These are phyloP conservation scores for Trifolium repens DNA, from an alignment of 306 rosid genomes.

Conservation along the genomic window DNA sequence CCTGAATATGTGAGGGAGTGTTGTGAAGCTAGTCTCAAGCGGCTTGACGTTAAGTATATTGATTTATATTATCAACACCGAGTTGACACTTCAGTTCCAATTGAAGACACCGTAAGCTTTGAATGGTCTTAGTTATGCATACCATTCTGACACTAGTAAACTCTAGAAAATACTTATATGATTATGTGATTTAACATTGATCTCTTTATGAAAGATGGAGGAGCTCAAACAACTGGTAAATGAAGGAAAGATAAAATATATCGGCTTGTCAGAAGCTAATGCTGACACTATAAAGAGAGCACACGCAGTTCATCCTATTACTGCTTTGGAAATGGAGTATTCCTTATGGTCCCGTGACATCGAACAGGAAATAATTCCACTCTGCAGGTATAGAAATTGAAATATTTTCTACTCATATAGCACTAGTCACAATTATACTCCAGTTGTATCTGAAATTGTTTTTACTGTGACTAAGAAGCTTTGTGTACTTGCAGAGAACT, in stretches of 20 bases:
- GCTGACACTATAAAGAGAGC: conserved; percentile 73
- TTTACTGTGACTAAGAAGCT: conserved; percentile 16
- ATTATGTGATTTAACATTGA: conserved; percentile 26
- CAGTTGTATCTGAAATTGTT: neutral
- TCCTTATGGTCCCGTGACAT: conserved; percentile 71
- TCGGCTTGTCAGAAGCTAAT: conserved; percentile 65
- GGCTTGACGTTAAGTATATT: conserved; percentile 54
- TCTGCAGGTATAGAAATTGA: conserved; percentile 57
- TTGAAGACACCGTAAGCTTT: conserved; percentile 73
- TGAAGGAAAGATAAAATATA: conserved; percentile 69
- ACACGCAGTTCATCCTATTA: conserved; percentile 74
- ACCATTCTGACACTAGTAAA: neutral
- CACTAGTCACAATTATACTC: conserved; percentile 28
- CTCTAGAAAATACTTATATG: neutral
- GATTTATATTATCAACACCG: conserved; percentile 70
- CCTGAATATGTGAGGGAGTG: conserved; percentile 66
- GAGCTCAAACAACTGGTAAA: conserved; percentile 68
- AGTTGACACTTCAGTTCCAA: conserved; percentile 66
- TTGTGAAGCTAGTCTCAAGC: conserved; percentile 72
- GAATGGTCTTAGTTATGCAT: conserved; percentile 8
- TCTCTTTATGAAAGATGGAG: conserved; percentile 49
- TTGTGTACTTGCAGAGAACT: conserved; percentile 53
- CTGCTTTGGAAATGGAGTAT: conserved; percentile 80
- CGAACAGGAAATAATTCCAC: conserved; percentile 68
- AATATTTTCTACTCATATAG: neutral